Conservation (phyloP, 1,139 yeast genomes). For the Zygosaccharomyces pseudobailii region DNA sequence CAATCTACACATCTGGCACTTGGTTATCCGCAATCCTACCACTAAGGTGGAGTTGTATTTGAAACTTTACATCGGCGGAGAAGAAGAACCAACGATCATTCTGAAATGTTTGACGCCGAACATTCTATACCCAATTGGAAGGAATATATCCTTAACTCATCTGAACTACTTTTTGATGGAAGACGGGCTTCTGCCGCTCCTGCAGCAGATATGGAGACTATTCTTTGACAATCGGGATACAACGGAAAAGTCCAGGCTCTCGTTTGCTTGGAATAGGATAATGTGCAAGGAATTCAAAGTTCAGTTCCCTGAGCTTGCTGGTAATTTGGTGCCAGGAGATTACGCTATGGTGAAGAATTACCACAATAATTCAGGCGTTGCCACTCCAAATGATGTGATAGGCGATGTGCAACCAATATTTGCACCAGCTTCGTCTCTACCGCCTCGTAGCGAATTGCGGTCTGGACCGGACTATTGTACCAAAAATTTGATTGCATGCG, state of each 20-base stretch:
- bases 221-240: slow-evolving; percentile 11
- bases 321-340: slow-evolving; percentile 24
- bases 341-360: slow-evolving; percentile 19
- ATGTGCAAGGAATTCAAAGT: slow-evolving; percentile 27
- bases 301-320: slow-evolving; percentile 28
- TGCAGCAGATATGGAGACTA: slow-evolving; percentile 21
- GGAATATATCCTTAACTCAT: slow-evolving; percentile 27
- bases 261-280: slow-evolving; percentile 31
- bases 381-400: slow-evolving; percentile 1
- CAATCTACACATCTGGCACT: slow-evolving; percentile 31
- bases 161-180: slow-evolving; percentile 16
- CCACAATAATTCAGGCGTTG: slow-evolving; percentile 8
- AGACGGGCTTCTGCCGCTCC: slow-evolving; percentile 23
- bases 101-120: slow-evolving; percentile 31
- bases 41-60: slow-evolving; percentile 23
- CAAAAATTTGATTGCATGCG: slow-evolving; percentile 14
- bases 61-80: slow-evolving; percentile 19
- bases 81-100: slow-evolving; percentile 20
- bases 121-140: slow-evolving; percentile 25
- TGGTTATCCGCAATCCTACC: slow-evolving; percentile 21
- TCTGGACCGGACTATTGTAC: not conserved
- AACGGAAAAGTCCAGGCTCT: slow-evolving; percentile 6
- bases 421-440: not conserved
- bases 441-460: not conserved
- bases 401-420: not conserved